Evolutionary conservation across 306 rosid genomes (phyloP).

Genomic region (Fragaria vesca): DNA sequence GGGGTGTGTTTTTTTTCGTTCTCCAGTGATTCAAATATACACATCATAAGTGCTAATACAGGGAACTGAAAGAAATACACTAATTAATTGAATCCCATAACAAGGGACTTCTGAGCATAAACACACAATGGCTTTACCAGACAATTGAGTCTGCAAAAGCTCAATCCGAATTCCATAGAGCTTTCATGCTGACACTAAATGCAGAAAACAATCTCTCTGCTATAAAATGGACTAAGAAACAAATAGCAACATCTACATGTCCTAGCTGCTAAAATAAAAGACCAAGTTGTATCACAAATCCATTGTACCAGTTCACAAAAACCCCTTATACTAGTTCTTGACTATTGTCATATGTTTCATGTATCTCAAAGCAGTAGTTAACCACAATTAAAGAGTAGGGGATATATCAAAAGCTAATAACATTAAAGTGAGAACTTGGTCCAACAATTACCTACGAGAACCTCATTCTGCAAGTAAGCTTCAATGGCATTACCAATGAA

Average conservation of each 20-base stretch:
- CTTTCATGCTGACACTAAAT: not conserved
- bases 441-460: conserved; percentile 67
- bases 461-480: conserved; percentile 43
- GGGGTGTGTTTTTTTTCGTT: conserved; percentile 2
- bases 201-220: not conserved
- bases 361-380: not conserved
- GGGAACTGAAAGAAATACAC: not conserved
- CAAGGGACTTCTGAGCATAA: not conserved
- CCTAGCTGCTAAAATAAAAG: not conserved
- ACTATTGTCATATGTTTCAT: not conserved
- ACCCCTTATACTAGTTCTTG: not conserved
- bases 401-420: not conserved
- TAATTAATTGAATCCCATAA: not conserved
- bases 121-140: not conserved
- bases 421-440: conserved; percentile 10
- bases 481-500: conserved; percentile 49
- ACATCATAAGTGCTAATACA: not conserved
- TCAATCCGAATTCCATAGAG: not conserved
- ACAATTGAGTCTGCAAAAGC: not conserved
- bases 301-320: not conserved
- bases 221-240: not conserved
- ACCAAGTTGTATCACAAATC: not conserved
- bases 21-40: not conserved
- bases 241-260: not conserved
- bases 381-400: not conserved